Conservation (phyloP, 192 early-diverging fungal genomes). For the Coemansia sp. region DNA sequence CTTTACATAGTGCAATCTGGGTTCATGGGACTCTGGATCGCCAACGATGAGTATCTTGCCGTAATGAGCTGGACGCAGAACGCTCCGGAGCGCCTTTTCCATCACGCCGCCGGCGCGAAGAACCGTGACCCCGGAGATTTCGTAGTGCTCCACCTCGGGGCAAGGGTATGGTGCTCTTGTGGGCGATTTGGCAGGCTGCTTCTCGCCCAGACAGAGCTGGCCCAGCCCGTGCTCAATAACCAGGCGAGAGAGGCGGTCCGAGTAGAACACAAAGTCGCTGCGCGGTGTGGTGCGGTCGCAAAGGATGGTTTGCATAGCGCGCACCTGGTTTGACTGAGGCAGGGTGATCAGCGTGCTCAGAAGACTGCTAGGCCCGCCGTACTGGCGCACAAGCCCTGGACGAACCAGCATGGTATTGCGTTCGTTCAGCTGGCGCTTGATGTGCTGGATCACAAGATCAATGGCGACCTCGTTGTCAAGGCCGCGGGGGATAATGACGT, state of each 20-base stretch:
- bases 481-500: slow-evolving; percentile 91
- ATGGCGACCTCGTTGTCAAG: slow-evolving; percentile 90
- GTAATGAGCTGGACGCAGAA: slow-evolving; percentile 75
- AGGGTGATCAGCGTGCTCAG: slow-evolving; percentile 43
- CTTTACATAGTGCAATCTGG: slow-evolving; percentile 84
- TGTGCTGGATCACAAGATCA: slow-evolving; percentile 87
- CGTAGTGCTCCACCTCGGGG: slow-evolving; percentile 22
- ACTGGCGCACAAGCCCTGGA: slow-evolving; percentile 35
- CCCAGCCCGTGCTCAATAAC: slow-evolving; percentile 79
- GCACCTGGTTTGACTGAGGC: slow-evolving; percentile 54
- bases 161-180: slow-evolving; percentile 60
- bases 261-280: slow-evolving; percentile 90
- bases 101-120: slow-evolving; percentile 88
- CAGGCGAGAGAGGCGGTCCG: slow-evolving; percentile 82
- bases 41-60: slow-evolving; percentile 93
- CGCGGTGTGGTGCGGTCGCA: slow-evolving; percentile 68
- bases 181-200: slow-evolving; percentile 62
- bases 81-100: slow-evolving; percentile 82
- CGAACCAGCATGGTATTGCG: slow-evolving; percentile 52
- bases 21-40: slow-evolving; percentile 76
- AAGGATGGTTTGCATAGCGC: slow-evolving; percentile 80
- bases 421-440: slow-evolving; percentile 80
- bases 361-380: slow-evolving; percentile 11
- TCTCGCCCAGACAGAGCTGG: slow-evolving; percentile 56
- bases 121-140: slow-evolving; percentile 74